Evolutionary conservation across 345 rosid genomes (phyloP).

Genomic region (Euclidium syriacum): DNA sequence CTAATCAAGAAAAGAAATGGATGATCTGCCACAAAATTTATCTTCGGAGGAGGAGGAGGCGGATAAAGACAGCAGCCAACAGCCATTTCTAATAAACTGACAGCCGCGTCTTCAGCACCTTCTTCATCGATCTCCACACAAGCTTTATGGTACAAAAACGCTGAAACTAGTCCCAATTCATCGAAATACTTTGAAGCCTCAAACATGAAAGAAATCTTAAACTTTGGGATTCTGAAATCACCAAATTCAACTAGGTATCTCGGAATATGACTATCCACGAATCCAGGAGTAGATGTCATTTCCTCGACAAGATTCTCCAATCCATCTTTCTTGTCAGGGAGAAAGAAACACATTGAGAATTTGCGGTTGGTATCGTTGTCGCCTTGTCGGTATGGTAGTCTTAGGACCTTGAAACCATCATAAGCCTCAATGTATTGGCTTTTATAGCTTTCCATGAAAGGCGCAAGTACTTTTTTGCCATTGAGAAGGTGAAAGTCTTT

Average conservation of each 20-base stretch:
- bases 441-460: not conserved
- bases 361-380: not conserved
- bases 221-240: not conserved
- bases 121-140: no score
- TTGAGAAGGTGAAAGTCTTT: not conserved
- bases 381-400: not conserved
- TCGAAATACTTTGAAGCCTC: not conserved
- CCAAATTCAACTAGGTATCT: not conserved
- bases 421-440: not conserved
- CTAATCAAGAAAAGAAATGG: constrained; percentile 9
- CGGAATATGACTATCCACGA: not conserved
- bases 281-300: no score
- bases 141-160: not conserved
- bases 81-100: no score
- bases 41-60: no score
- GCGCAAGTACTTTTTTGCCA: not conserved
- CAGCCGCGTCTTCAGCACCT: not conserved
- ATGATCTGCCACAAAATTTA: constrained; percentile 1
- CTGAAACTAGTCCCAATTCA: not conserved
- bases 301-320: no score
- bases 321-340: no score
- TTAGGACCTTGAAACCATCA: not conserved
- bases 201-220: not conserved
- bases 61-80: no score
- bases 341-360: no score